These are phyloP conservation scores for Tremellales sp. DNA, from an alignment of 1,284 basidiomycete species.

Conservation along the genomic window DNA sequence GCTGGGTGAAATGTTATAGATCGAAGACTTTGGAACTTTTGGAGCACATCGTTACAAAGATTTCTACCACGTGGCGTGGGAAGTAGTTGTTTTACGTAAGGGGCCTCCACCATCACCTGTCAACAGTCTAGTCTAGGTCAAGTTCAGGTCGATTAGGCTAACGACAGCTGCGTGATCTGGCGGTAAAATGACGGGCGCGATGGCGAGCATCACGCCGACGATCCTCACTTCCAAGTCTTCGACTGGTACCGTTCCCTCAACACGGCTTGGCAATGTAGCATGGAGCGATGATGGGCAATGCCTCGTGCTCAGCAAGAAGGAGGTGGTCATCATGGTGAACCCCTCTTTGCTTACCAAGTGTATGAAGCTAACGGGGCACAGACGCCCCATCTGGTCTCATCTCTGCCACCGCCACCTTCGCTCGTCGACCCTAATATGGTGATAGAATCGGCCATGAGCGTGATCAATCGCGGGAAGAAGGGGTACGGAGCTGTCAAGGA, in stretches of 20 bases:
- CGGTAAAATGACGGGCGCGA: too few species aligned
- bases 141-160: too few species aligned
- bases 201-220: slow-evolving; percentile 6
- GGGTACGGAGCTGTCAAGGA: neutral
- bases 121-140: too few species aligned
- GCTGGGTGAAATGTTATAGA: too few species aligned
- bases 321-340: slow-evolving; percentile 23
- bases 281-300: slow-evolving; percentile 45
- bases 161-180: too few species aligned
- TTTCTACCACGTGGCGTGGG: too few species aligned
- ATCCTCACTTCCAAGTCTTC: slow-evolving; percentile 11
- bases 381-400: slow-evolving; percentile 34
- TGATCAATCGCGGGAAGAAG: neutral
- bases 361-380: slow-evolving; percentile 8
- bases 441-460: slow-evolving; percentile 4
- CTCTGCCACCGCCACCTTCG: slow-evolving; percentile 23
- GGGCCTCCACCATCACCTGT: too few species aligned
- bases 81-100: too few species aligned
- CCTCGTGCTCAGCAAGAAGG: slow-evolving; percentile 23
- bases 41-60: too few species aligned
- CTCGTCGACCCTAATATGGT: slow-evolving; percentile 17
- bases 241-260: slow-evolving; percentile 11
- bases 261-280: slow-evolving; percentile 16
- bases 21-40: too few species aligned
- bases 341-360: neutral